Percentiles rank a stretch among this genome's conserved stretches.
Evolutionary conservation across 768 basidiomycete genomes (phyloP).

Genomic region (Lactifluus subvellereus): DNA sequence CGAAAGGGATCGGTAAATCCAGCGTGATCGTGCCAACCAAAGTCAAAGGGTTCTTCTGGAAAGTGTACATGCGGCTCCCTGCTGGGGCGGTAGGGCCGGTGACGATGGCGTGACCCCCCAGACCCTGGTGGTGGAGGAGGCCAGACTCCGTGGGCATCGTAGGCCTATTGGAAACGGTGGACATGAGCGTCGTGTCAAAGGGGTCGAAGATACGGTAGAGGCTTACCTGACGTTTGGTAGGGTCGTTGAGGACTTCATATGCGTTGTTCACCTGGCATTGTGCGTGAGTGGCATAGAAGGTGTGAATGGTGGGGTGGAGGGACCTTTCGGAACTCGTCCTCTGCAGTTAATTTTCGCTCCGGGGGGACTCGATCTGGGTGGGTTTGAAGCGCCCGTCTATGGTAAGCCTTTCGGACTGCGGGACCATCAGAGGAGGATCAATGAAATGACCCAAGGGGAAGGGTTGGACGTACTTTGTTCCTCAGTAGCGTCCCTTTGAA

Average conservation of each 20-base stretch:
- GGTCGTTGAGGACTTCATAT: slow-evolving; percentile 66
- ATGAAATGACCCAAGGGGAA: not conserved
- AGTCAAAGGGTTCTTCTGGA: slow-evolving; percentile 23
- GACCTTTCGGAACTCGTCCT: slow-evolving; percentile 51
- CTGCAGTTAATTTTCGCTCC: slow-evolving; percentile 52
- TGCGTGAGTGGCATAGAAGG: slow-evolving; percentile 13
- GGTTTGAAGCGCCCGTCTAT: slow-evolving; percentile 60
- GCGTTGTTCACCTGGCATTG: slow-evolving; percentile 60
- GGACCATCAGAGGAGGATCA: not conserved
- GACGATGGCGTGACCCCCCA: slow-evolving; percentile 5
- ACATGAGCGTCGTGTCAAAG: not conserved
- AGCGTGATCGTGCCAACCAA: slow-evolving; percentile 41
- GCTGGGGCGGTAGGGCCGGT: slow-evolving; percentile 12
- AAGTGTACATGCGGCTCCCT: slow-evolving; percentile 4
- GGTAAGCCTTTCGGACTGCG: slow-evolving; percentile 75
- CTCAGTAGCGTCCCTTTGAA: slow-evolving; percentile 47
- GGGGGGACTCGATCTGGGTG: slow-evolving; percentile 69
- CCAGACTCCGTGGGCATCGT: slow-evolving; percentile 70
- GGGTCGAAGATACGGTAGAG: not conserved
- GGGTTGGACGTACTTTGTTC: slow-evolving; percentile 53
- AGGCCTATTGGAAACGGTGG: slow-evolving; percentile 37
- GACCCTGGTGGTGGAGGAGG: slow-evolving; percentile 46
- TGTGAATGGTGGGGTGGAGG: slow-evolving; percentile 24
- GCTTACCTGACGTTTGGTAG: slow-evolving; percentile 50
- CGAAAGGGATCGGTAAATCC: slow-evolving; percentile 69